Base-by-base conservation (phyloP, 257 asterid species). In the Primulina tabacum region DNA sequence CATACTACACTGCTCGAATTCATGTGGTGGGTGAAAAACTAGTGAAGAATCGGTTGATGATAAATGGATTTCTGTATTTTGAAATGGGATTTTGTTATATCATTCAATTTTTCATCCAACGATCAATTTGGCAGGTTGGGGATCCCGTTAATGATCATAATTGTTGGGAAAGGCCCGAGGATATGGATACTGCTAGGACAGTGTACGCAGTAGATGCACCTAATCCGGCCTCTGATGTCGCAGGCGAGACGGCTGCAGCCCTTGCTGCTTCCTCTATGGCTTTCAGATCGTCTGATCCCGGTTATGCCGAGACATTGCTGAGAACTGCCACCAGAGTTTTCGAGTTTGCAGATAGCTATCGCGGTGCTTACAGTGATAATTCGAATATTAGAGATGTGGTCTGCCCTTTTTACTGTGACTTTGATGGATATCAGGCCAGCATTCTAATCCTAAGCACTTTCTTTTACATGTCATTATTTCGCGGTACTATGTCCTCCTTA, bases 141-240 rank as follows among this genome's bases (percentile, higher is more conserved):
- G 96, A 94, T 85, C 99, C 99, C 8, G 78, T 84, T 66, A 75
- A 24, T 6, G 99, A 91, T 75, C 99, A 94, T 74, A 77, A 79
- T 73, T 94, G 99, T 73, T 94, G 99, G 99, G 99, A 94, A 78
- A 81, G 99, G 76, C 99, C 99, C 6, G 99, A 94, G 77, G 99
- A 94, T 64, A 94, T 94, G 97, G 98, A 94, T 83, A 94, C 99
- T 16, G 82, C 80, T 34, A 83, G 99, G 71, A 89, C 99, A 17
- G 96, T 89, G 0, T 94, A 94, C 77, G 30, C 83, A 2, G 96
- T 94, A 7, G 97, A 91, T 38, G 97, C 97, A 10, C 99, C 99
- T 0, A 94, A 89, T 71, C 81, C 99, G n/a, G 99, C 99, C 35
- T 88, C 98, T 1, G 99, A 94, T 33, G 95, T 94, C 4, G 99